Conservation (phyloP, 352 stramenopile species). For the Globisporangium emineosum region DNA sequence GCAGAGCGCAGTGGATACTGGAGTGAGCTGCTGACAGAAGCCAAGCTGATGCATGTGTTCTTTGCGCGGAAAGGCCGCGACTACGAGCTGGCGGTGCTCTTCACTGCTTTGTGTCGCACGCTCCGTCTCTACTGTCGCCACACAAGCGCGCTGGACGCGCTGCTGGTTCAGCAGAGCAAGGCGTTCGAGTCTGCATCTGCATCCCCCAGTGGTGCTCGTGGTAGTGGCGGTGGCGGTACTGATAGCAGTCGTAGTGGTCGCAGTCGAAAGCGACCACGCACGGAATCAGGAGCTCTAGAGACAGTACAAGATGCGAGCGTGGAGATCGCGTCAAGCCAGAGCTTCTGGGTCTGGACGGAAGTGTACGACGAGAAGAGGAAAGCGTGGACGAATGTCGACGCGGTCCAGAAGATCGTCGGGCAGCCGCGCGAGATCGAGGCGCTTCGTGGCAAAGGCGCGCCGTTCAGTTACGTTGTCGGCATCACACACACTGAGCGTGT, state of each 20-base stretch:
- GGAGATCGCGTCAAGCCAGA: conserved; percentile 9
- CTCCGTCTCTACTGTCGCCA: conserved; percentile 53
- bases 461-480: conserved; percentile 64
- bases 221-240: too few relatives aligned
- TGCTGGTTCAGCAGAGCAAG: conserved; percentile 44
- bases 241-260: neutral
- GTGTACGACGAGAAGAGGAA: conserved; percentile 49
- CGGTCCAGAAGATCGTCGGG: conserved; percentile 39
- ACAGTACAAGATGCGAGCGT: neutral
- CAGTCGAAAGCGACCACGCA: conserved; percentile 8
- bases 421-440: conserved; percentile 46
- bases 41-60: conserved; percentile 51
- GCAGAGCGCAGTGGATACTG: neutral
- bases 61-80: conserved; percentile 37
- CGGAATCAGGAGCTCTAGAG: neutral
- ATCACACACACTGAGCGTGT: conserved; percentile 45
- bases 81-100: conserved; percentile 57
- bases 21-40: conserved; percentile 36
- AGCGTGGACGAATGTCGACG: conserved; percentile 64
- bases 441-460: conserved; percentile 39
- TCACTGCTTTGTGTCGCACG: conserved; percentile 57
- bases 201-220: neutral
- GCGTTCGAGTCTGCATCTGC: conserved; percentile 31
- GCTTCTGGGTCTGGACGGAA: conserved; percentile 65
- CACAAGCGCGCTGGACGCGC: conserved; percentile 44